Base-by-base conservation (phyloP, 2,329 filamentous ascomycete species). In the Nemania diffusa region DNA sequence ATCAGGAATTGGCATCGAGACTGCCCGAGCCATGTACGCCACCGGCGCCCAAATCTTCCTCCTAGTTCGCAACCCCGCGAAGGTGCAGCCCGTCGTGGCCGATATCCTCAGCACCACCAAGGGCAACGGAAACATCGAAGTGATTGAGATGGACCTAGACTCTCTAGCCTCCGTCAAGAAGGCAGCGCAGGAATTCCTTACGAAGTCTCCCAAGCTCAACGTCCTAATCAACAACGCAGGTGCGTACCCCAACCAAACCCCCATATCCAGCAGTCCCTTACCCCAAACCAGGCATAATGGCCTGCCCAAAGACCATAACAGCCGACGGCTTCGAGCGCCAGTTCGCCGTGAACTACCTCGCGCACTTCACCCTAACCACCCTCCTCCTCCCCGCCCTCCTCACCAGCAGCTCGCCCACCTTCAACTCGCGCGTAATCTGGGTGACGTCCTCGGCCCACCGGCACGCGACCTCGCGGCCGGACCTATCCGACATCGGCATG, bases 301-400 rank as follows among this genome's bases (percentile, higher is more conserved):
- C 60, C 4, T 69, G 64, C 24, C 64, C 65, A 4, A 61, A 17
- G 32, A 62, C 50, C 37, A 24, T 56, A 52, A 84, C 81, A 0
- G 65, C 66, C 7, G 82, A 84, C 64, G 83, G 83, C 8, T 81
- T 80, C 67, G 85, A 87, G 65, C 73, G 72, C 0, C 84, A 87
- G 62, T 82, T 86, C 67, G 84, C 79, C 29, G 82, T 79, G 2
- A 85, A 86, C 69, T 81, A 87, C 69, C 75, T 87, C 0, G 79
- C 76, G 2, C 84, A 86, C 69, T 87, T 87, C 75, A 78, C 85
- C 0, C 78, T 87, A 15, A 82, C 85, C 70, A 77, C 84, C 34
- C 79, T 85, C 0, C 76, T 87, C 42, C 81, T 82, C 51, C 74
- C 78, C 0, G 71, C 79, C 0, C 69, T 86, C 8, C 75, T 84